Percentiles rank a stretch among this genome's conserved stretches.
These are phyloP conservation scores for Blastobotrys aristatus DNA, from an alignment of 1,139 yeast species.

Conservation along the genomic window DNA sequence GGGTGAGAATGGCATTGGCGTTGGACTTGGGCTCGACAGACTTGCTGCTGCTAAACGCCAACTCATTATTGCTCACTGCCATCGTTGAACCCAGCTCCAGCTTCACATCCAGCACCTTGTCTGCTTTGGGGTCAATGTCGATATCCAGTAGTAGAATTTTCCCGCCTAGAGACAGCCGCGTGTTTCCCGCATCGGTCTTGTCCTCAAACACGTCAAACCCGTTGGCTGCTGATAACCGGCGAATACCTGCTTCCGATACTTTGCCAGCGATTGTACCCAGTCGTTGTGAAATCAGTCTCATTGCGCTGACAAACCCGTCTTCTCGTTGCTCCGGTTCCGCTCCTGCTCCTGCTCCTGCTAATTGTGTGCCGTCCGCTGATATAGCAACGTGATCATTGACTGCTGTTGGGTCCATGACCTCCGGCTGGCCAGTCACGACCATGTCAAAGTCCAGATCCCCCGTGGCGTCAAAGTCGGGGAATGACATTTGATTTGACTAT, in stretches of 20 bases:
- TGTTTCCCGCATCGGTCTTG: constrained; percentile 21
- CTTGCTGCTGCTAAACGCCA: constrained; percentile 27
- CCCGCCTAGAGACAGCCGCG: constrained; percentile 34
- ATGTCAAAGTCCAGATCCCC: constrained; percentile 9
- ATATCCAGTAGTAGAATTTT: constrained; percentile 35
- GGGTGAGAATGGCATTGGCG: constrained; percentile 26
- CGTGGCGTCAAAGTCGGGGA: constrained; percentile 9
- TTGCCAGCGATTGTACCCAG: constrained; percentile 32
- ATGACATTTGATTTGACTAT: constrained; percentile 4
- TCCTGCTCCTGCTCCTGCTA: background rate
- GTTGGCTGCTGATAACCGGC: constrained; percentile 27
- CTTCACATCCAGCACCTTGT: constrained; percentile 21
- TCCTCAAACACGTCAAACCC: constrained; percentile 36
- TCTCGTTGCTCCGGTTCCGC: constrained; percentile 15
- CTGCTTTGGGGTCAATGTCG: constrained; percentile 22
- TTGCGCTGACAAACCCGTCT: constrained; percentile 20
- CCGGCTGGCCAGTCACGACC: constrained; percentile 5
- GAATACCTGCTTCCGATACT: constrained; percentile 32
- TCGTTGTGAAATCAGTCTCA: constrained; percentile 28
- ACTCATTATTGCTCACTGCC: constrained; percentile 23
- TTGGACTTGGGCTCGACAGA: constrained; percentile 24
- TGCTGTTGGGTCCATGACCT: background rate
- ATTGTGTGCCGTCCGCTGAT: background rate
- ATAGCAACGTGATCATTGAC: too few relatives aligned
- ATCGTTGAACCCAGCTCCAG: constrained; percentile 32